Conservation (phyloP, 192 early-diverging fungal species). For the Backusella psychrophila region DNA sequence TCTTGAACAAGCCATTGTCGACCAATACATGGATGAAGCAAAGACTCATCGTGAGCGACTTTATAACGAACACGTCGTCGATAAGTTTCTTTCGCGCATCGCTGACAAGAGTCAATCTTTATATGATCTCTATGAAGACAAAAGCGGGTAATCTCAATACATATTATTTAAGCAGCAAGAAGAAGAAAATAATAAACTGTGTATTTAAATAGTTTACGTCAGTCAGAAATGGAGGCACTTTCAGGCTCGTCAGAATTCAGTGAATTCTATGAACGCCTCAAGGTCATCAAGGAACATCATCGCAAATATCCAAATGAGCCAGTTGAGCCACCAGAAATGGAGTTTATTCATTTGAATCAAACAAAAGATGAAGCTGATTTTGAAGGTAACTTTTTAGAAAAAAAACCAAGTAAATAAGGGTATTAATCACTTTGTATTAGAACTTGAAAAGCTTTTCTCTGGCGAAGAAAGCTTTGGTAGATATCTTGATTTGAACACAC, state of each 20-base stretch:
- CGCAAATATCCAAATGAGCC: constrained; percentile 71
- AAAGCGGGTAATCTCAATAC: constrained; percentile 55
- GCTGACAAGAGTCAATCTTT: constrained; percentile 62
- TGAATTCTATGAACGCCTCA: constrained; percentile 86
- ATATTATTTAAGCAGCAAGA: background rate
- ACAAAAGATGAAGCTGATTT: constrained; percentile 35
- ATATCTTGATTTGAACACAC: constrained; percentile 82
- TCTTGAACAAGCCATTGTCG: constrained; percentile 83
- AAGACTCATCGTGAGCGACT: constrained; percentile 83
- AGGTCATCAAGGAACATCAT: constrained; percentile 78
- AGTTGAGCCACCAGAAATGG: constrained; percentile 80
- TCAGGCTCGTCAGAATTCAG: constrained; percentile 67
- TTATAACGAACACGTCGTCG: constrained; percentile 77
- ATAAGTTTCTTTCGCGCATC: constrained; percentile 67
- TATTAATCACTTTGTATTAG: constrained; percentile 21
- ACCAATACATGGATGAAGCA: constrained; percentile 72
- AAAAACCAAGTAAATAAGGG: background rate
- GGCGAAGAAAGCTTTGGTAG: constrained; percentile 87
- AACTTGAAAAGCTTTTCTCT: constrained; percentile 86
- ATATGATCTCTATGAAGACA: constrained; percentile 66
- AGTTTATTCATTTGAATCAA: constrained; percentile 59
- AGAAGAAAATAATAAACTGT: background rate
- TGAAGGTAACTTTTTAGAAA: constrained; percentile 12
- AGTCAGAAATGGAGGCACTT: constrained; percentile 69
- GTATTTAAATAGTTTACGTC: constrained; percentile 47